Evolutionary conservation across 177 flowering plant genomes (phyloP), one percentile per base, ranked within the genome.

Genomic region (Tripterygium wilfordii): DNA sequence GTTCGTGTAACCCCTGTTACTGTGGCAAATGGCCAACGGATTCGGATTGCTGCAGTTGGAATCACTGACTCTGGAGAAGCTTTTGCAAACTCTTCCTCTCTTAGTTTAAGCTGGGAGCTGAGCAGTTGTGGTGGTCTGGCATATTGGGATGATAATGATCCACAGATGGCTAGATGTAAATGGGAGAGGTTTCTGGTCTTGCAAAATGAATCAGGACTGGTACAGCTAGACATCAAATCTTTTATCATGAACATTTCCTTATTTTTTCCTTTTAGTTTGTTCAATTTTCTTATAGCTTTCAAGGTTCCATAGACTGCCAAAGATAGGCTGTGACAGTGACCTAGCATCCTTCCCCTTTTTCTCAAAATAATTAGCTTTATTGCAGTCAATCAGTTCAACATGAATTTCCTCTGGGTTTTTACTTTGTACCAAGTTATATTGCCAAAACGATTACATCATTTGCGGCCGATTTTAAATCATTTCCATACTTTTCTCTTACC

Each of bases 81-180:
- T 64, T 88, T 88, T 72, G 94, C 90, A 43, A 91, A 91, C 50
- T 80, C 96, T 36, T 91, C 98, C 43, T 83, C 98, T 63, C 90
- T 88, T 55, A 40, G 32, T 49, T 66, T 91, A 59, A 71, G 45
- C 46, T 91, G 96, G 98, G 85, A 85, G 58, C 61, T 83, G 48
- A 66, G 53, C 48, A 64, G 54, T 54, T 83, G 94, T 68, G 65
- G 80, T 25, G 72, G 65, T 10, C 61, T 88, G 58, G 96, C 91
- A 36, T 42, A 65, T 30, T 88, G 88, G 90, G 70, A 68, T 49
- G 76, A 72, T 37, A 31, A 49, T 61, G 60, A 45, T 51, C 38
- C 51, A 44, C 55, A 59, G 54, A 62, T 43, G 38, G 45, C 76
- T 10, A 53, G 33, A 29, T 63, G 79, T 45, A 63, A 72, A 46